Evolutionary conservation across 345 rosid species (phyloP).

Genomic region (Carallia brachiata): DNA sequence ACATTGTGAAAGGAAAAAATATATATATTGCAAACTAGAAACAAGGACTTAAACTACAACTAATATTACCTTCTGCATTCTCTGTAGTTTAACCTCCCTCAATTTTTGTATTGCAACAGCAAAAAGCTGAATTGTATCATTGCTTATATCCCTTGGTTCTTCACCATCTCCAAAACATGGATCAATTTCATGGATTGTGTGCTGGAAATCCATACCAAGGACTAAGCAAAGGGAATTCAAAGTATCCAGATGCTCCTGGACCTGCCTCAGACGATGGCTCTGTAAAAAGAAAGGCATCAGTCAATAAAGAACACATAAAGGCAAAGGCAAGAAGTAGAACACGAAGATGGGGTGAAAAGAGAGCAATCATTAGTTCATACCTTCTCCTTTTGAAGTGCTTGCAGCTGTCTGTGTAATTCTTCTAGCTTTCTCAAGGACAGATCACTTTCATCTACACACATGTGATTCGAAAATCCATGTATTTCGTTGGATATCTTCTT

Average conservation of each 20-base stretch:
- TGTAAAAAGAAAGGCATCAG: conserved; percentile 16
- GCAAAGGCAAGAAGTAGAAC: neutral
- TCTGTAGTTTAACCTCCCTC: conserved; percentile 47
- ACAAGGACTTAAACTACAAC: conserved; percentile 11
- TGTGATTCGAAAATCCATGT: conserved; percentile 39
- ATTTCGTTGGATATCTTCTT: conserved; percentile 56
- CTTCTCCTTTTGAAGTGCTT: conserved; percentile 58
- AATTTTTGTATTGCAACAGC: conserved; percentile 42
- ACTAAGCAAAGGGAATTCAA: conserved; percentile 51
- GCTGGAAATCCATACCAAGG: conserved; percentile 58
- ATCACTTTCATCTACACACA: conserved; percentile 58
- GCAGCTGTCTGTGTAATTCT: conserved; percentile 39
- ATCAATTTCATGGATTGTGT: conserved; percentile 39
- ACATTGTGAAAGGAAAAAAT: conserved; percentile 1
- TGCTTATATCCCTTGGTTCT: conserved; percentile 44
- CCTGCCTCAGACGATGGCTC: conserved; percentile 48
- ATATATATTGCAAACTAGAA: neutral
- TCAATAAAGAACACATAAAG: neutral
- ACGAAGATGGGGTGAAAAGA: neutral
- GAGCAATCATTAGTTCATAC: conserved; percentile 22
- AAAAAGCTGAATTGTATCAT: conserved; percentile 45
- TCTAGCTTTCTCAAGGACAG: conserved; percentile 52
- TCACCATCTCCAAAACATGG: conserved; percentile 38
- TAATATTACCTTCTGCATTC: conserved; percentile 58
- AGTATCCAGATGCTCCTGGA: conserved; percentile 37